A percentile compares a stretch with the other conserved stretches of the same genome.
phyloP scores from a whole-genome alignment of 2,329 filamentous ascomycete species.

The Sphaerulina musiva region DNA sequence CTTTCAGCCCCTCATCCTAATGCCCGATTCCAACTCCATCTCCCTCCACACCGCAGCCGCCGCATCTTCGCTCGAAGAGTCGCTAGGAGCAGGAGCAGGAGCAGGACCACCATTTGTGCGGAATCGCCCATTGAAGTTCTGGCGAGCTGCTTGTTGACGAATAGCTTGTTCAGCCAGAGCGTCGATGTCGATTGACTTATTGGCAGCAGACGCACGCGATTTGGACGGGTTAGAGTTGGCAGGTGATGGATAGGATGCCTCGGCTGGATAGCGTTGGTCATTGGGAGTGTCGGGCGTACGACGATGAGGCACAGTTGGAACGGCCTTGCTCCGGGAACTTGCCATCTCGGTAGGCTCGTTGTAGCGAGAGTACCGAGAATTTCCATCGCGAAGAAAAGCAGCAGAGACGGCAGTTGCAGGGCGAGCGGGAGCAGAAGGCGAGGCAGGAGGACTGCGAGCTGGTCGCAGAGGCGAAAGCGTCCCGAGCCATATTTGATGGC shows the following conservation, averaged over 20 bases:
- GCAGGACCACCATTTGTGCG: not conserved
- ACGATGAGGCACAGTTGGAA: not conserved
- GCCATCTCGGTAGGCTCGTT: not conserved
- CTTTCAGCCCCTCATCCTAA: not conserved
- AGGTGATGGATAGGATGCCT: not conserved
- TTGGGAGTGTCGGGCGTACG: not conserved
- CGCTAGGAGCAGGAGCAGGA: too few relatives aligned
- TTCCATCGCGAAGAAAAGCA: not conserved
- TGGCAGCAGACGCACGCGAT: not conserved
- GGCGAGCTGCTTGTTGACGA: not conserved
- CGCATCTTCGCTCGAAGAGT: not conserved
- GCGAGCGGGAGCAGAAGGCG: not conserved
- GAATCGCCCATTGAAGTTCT: not conserved
- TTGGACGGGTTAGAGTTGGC: not conserved
- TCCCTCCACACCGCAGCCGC: not conserved
- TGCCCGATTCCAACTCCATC: not conserved
- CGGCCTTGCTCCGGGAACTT: not conserved
- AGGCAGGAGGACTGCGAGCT: not conserved
- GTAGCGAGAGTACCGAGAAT: not conserved
- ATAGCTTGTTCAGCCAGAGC: not conserved
- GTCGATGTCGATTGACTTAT: not conserved
- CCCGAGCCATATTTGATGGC: not conserved
- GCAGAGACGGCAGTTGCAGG: not conserved
- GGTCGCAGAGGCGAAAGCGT: not conserved
- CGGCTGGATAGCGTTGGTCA: not conserved